Evolutionary conservation across 108 stramenopile species (phyloP).

Genomic region (Thalassiosira profunda): DNA sequence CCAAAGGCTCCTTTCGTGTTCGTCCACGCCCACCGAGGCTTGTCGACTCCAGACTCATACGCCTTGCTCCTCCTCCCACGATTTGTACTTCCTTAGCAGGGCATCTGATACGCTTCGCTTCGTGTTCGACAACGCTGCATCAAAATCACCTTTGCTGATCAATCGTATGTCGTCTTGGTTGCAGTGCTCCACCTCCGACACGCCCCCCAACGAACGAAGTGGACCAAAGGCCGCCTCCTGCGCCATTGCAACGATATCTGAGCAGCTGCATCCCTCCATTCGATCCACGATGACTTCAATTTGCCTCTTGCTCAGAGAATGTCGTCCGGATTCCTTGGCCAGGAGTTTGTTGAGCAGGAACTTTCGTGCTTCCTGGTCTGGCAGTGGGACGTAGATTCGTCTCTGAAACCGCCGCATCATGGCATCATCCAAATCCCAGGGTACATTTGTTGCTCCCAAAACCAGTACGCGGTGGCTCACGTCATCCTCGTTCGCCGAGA

Average conservation of each 20-base stretch:
- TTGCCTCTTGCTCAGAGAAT: constrained; percentile 18
- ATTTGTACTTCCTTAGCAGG: constrained; percentile 49
- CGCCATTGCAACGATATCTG: constrained; percentile 73
- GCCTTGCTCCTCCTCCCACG: constrained; percentile 64
- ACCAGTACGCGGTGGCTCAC: constrained; percentile 73
- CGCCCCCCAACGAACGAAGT: constrained; percentile 46
- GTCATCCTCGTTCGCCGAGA: constrained; percentile 15
- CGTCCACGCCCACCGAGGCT: no score
- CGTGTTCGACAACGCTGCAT: constrained; percentile 49
- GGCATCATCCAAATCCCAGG: constrained; percentile 96
- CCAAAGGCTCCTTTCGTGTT: no score
- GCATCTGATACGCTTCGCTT: constrained; percentile 54
- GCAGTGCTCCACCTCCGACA: constrained; percentile 53
- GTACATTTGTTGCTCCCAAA: constrained; percentile 94
- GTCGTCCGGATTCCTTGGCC: constrained; percentile 43
- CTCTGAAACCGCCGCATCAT: constrained; percentile 89
- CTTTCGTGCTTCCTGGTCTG: constrained; percentile 66
- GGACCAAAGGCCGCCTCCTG: constrained; percentile 75
- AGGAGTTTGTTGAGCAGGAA: constrained; percentile 55
- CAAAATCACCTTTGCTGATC: constrained; percentile 61
- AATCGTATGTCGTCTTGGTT: constrained; percentile 50
- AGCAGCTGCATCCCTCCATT: constrained; percentile 63
- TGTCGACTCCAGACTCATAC: no score
- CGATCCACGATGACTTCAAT: constrained; percentile 39
- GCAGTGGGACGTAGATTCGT: constrained; percentile 94